These are phyloP conservation scores for Lathyrus aphaca DNA, from an alignment of 306 rosid species.

Conservation along the genomic window DNA sequence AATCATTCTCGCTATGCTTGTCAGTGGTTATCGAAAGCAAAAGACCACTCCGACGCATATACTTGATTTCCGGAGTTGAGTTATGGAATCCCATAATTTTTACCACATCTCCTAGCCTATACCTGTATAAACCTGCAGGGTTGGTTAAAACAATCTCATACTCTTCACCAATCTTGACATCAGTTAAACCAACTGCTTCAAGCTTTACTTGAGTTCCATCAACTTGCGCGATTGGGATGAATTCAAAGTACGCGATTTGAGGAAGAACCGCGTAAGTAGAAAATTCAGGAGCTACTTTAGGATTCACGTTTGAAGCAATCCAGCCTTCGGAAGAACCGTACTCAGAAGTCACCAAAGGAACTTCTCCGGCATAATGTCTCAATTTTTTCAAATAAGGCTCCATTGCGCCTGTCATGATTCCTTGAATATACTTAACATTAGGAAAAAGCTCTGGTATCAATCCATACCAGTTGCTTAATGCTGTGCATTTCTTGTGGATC, in stretches of 20 bases:
- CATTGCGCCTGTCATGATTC: slow-evolving; percentile 96
- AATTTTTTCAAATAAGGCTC: slow-evolving; percentile 74
- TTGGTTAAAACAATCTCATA: slow-evolving; percentile 70
- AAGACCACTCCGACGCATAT: slow-evolving; percentile 65
- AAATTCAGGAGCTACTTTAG: slow-evolving; percentile 64
- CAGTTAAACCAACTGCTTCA: slow-evolving; percentile 64
- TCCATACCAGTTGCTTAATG: slow-evolving; percentile 76
- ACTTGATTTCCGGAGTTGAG: slow-evolving; percentile 77
- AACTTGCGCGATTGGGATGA: slow-evolving; percentile 56
- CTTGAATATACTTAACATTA: slow-evolving; percentile 71
- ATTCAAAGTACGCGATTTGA: slow-evolving; percentile 83
- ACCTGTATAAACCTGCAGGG: slow-evolving; percentile 87
- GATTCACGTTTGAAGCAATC: slow-evolving; percentile 82
- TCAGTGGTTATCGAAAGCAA: slow-evolving; percentile 77
- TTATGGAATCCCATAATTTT: slow-evolving; percentile 79
- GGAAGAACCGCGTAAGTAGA: slow-evolving; percentile 80
- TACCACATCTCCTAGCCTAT: slow-evolving; percentile 82
- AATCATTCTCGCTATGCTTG: slow-evolving; percentile 86
- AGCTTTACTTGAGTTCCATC: slow-evolving; percentile 37
- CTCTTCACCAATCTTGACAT: slow-evolving; percentile 71
- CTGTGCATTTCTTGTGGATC: slow-evolving; percentile 55
- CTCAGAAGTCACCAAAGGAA: slow-evolving; percentile 81
- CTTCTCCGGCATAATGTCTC: slow-evolving; percentile 79
- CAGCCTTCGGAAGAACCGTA: slow-evolving; percentile 98
- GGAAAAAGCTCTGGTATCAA: slow-evolving; percentile 85